Evolutionary conservation across 108 stramenopile species (phyloP).

Genomic region (Aurantiochytrium sp.): DNA sequence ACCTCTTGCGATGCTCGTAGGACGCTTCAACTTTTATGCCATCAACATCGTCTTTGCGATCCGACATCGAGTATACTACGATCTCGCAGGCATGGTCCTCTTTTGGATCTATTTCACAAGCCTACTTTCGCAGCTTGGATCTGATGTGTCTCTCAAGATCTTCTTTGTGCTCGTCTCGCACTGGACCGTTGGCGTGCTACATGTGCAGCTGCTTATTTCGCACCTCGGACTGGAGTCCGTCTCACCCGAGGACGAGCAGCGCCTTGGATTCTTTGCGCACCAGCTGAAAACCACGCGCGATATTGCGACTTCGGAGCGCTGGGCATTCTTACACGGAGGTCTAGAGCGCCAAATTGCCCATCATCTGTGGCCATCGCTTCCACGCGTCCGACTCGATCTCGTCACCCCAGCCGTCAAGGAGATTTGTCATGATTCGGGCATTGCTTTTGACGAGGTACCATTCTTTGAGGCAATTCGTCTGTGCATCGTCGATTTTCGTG

Average conservation of each 20-base stretch:
- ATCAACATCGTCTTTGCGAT: slow-evolving; percentile 7
- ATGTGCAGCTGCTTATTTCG: slow-evolving; percentile 25
- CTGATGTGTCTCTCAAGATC: not conserved
- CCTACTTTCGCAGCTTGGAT: not conserved
- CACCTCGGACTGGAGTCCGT: not conserved
- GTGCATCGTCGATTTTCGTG: not conserved
- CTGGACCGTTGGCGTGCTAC: slow-evolving; percentile 7
- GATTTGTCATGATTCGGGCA: slow-evolving; percentile 41
- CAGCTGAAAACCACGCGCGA: slow-evolving; percentile 8
- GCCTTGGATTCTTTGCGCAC: not conserved
- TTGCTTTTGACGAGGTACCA: slow-evolving; percentile 51
- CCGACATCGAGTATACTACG: not conserved
- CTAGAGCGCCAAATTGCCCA: slow-evolving; percentile 12
- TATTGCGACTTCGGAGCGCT: not conserved
- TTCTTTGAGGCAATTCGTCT: slow-evolving; percentile 56
- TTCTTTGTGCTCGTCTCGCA: not conserved
- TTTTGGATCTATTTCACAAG: not conserved
- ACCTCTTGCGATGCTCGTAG: not conserved
- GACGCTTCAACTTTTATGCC: slow-evolving; percentile 8
- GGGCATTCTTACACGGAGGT: not conserved
- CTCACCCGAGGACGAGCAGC: slow-evolving; percentile 13
- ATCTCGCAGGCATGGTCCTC: not conserved
- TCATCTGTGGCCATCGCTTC: not conserved
- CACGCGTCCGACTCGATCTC: slow-evolving; percentile 23
- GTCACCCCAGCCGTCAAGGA: slow-evolving; percentile 58